phyloP scores from a whole-genome alignment of 2,329 filamentous ascomycete species.

The Rasamsonia emersonii region DNA sequence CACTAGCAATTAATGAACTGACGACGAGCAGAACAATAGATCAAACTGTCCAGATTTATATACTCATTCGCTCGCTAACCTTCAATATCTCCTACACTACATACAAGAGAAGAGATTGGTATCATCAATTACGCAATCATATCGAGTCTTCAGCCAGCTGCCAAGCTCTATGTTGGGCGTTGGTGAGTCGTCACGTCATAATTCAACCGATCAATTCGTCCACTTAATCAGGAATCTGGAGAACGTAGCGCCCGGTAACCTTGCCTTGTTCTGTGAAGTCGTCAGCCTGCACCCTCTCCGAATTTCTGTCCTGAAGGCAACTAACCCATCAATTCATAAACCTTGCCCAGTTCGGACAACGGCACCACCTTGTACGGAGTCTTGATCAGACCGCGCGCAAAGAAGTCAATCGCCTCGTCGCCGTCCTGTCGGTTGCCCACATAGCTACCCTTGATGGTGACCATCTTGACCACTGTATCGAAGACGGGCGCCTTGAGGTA shows the following conservation, averaged over 20 bases:
- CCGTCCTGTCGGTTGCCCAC: conserved; percentile 88
- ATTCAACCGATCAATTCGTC: background rate
- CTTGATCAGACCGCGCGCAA: conserved; percentile 71
- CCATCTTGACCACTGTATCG: conserved; percentile 80
- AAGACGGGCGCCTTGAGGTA: conserved; percentile 79
- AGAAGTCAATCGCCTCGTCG: conserved; percentile 87
- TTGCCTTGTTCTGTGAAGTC: conserved; percentile 26
- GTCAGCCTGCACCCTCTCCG: conserved; percentile 12
- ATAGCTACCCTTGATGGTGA: conserved; percentile 85
- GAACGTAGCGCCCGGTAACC: conserved; percentile 36
- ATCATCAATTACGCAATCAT: no score
- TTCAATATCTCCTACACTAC: no score
- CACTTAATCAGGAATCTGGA: conserved; percentile 33
- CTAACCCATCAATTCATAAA: conserved; percentile 65
- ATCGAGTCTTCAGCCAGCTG: no score
- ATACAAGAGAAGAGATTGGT: no score
- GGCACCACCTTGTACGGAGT: conserved; percentile 79
- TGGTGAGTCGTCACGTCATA: no score
- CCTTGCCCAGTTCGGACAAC: conserved; percentile 66
- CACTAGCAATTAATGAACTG: no score
- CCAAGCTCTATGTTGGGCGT: no score
- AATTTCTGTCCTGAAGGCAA: conserved; percentile 4
- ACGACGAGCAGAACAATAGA: no score
- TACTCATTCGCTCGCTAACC: no score
- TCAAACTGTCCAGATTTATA: no score